These are phyloP conservation scores for Fraxinus anomala DNA, from an alignment of 257 asterid genomes.

Conservation along the genomic window DNA sequence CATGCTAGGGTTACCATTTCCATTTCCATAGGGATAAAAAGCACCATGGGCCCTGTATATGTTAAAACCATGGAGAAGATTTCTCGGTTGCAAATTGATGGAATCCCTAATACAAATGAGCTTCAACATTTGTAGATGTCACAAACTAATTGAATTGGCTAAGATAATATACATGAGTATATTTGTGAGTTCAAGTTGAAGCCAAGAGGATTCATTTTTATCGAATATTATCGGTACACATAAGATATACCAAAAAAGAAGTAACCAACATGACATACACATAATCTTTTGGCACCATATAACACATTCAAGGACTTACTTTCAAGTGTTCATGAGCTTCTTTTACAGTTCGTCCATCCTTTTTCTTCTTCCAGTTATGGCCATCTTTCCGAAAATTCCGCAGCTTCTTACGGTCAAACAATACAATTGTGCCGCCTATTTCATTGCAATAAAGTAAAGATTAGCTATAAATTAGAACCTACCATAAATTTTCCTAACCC, in stretches of 20 bases:
- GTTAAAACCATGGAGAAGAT: background rate
- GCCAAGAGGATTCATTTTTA: background rate
- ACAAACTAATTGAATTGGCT: background rate
- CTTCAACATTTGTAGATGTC: constrained; percentile 3
- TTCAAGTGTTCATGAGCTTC: constrained; percentile 66
- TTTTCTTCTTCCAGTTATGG: constrained; percentile 61
- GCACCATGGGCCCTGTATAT: background rate
- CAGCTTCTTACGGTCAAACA: constrained; percentile 59
- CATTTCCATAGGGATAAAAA: background rate
- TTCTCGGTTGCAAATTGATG: background rate
- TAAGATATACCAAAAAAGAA: background rate
- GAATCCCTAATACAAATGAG: background rate
- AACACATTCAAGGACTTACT: constrained; percentile 30
- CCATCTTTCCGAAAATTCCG: constrained; percentile 60
- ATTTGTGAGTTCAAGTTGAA: background rate
- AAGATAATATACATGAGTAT: background rate
- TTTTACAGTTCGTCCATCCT: constrained; percentile 59
- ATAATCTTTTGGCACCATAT: background rate
- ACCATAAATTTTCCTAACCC: background rate
- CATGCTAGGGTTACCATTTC: background rate
- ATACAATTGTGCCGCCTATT: constrained; percentile 51
- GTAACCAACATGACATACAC: background rate
- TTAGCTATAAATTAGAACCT: background rate
- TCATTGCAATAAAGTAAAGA: constrained; percentile 4
- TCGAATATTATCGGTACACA: background rate